Percentiles rank a stretch among this genome's conserved stretches.
Conservation (phyloP, 2,329 filamentous ascomycete species). For the Monilinia polystroma region DNA sequence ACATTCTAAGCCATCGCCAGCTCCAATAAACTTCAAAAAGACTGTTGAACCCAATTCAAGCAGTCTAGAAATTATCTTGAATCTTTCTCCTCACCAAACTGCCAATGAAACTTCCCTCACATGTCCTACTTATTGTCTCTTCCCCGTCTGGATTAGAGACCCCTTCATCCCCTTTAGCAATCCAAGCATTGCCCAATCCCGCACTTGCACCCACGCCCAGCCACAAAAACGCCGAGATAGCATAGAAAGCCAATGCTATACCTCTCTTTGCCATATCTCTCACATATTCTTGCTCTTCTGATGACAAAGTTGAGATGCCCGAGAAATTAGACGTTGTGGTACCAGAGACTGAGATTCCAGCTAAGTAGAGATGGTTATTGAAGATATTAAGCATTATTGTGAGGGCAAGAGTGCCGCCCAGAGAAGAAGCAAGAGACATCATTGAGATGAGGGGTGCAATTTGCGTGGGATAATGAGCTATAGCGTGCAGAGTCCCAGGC, state of each 20-base stretch:
- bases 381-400: conserved; percentile 70
- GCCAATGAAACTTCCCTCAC: conserved; percentile 29
- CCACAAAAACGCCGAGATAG: conserved; percentile 59
- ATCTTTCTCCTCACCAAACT: conserved; percentile 19
- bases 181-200: conserved; percentile 50
- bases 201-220: conserved; percentile 47
- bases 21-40: neutral
- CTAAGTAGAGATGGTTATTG: conserved; percentile 51
- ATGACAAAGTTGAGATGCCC: neutral
- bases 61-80: neutral
- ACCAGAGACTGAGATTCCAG: conserved; percentile 31
- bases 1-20: neutral
- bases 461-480: conserved; percentile 58
- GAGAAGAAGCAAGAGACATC: conserved; percentile 57
- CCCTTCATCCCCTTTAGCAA: conserved; percentile 33
- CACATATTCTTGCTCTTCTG: conserved; percentile 44
- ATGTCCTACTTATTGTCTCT: conserved; percentile 24
- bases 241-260: conserved; percentile 64
- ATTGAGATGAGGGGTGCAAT: conserved; percentile 60
- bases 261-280: conserved; percentile 52
- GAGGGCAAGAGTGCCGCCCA: conserved; percentile 64
- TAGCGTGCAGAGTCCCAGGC: conserved; percentile 58
- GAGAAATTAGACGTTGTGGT: neutral
- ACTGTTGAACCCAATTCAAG: neutral
- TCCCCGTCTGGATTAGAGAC: conserved; percentile 20